Base-by-base conservation (phyloP, 371 early-diverging fungal genomes). In the Saksenaea vasiformis region DNA sequence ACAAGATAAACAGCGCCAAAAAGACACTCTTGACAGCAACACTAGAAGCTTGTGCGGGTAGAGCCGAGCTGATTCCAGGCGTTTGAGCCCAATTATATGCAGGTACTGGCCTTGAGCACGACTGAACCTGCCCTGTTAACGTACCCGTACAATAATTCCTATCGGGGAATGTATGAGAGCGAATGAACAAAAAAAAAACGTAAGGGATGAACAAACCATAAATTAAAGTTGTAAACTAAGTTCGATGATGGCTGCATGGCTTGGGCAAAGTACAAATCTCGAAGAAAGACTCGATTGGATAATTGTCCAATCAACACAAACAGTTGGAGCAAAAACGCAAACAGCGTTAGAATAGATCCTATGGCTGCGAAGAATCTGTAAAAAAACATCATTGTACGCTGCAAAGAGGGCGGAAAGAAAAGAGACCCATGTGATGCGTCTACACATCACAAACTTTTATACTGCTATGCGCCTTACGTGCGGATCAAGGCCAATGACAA, bases 81-180 rank as follows among this genome's bases (percentile, higher is more conserved):
- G 79, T 72, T 24, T 69, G 57, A 5, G 66, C 73, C 80, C 80
- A 80, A 22, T 80, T 80, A 54, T 67, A 80, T 8, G 76, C 77
- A 1, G 77, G 64, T n/a, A 14, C 4, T 10, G 70, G 62, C 4
- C 54, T 28, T 14, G 36, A 19, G 19, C 70, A 69, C 3, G 58
- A 38, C 13, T 61, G 28, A 24, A 69, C n/a, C 10, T 19, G 27
- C 0, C 58, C 51, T 22, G 51, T 22, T 47, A 47, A 22, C 9
- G 53, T 56, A 13, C 65, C 62, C 13, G 44, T 47, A 54, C 68
- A 68, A 27, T 59, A 60, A 56, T 68, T 68, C 68, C 68, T 68
- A 35, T n/a, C n/a, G 27, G 5, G 7, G 11, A 47, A 19, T n/a
- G n/a, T 47, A 19, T 22, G 5, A 47, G 10, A 22, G 5, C 22